Base-by-base conservation (phyloP, 345 rosid species). In the Eucalyptus grandis region DNA sequence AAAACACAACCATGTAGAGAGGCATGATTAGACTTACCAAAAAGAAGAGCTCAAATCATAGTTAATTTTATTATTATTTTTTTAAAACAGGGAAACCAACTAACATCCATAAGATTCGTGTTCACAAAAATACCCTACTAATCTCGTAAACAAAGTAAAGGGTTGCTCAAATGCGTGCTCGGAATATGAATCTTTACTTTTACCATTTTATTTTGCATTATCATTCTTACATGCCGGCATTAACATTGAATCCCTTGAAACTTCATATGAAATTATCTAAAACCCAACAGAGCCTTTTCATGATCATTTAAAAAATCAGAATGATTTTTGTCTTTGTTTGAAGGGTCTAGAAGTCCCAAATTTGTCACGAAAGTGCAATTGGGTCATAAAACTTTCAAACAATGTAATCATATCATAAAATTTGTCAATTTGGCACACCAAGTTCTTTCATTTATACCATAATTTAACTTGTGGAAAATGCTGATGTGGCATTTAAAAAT, bases 341-440 rank as follows among this genome's bases (percentile, higher is more conserved):
- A 21, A 53, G 11, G 58, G 26, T 21, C 11, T 0, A 21, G 1
- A 53, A 53, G 26, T 53, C 26, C 0, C 21, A 21, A 53, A 21
- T 21, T 53, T 53, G 2, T 53, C 5, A 1, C 5, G 0, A 53
- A 53, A 53, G 1, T 53, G 2, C 4, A 53, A 53, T 53, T 8
- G 11, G 0, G 5, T 53, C 24, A 53, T 53, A 53, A 53, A 21
- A 53, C 2, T 53, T 53, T 53, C 26, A 53, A 53, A 53, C 1
- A 53, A 21, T 21, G 11, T 53, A 19, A 21, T 53, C 11, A 8
- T 19, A 2, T 53, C 0, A 0, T 53, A 53, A 53, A 19, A 53
- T 53, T 53, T 53, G 24, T 19, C 56, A 53, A 53, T 53, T 53
- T 53, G 58, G 11, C 58, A 53, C 58, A 21, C 0, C 58, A 21